These are phyloP conservation scores for Calonectria pseudoturangicola DNA, from an alignment of 2,329 filamentous ascomycete species.

Conservation along the genomic window DNA sequence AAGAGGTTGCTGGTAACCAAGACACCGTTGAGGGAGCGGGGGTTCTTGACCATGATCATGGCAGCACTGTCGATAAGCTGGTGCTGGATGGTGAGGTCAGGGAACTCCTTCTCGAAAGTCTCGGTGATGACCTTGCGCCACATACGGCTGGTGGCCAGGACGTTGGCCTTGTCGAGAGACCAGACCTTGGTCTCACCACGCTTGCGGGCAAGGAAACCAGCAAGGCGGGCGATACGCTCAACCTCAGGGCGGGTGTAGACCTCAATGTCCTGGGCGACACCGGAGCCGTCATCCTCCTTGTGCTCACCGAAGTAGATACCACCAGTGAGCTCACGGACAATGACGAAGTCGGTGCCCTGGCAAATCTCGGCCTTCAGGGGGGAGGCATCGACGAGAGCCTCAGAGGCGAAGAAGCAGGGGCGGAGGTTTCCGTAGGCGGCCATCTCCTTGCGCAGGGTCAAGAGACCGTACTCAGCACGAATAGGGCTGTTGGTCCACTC, in stretches of 20 bases:
- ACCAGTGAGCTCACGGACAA: conserved; percentile 93
- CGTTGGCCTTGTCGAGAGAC: conserved; percentile 97
- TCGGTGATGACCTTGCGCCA: conserved; percentile 93
- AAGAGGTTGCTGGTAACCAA: conserved; percentile 96
- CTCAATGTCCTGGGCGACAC: conserved; percentile 87
- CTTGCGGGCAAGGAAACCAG: conserved; percentile 86
- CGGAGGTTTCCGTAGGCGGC: conserved; percentile 95
- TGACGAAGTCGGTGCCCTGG: conserved; percentile 91
- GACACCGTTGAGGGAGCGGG: conserved; percentile 89
- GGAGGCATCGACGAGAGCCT: conserved; percentile 87
- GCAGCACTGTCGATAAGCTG: conserved; percentile 97
- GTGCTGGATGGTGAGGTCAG: conserved; percentile 87
- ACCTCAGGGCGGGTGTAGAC: conserved; percentile 90
- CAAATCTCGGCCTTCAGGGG: conserved; percentile 91
- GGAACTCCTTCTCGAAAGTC: conserved; percentile 91
- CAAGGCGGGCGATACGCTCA: conserved; percentile 89
- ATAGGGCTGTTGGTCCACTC: conserved; percentile 94
- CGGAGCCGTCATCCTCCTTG: conserved; percentile 81
- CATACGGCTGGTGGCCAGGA: conserved; percentile 90
- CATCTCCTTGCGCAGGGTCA: conserved; percentile 94
- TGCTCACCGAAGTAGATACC: conserved; percentile 97
- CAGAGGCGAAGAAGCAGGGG: conserved; percentile 95
- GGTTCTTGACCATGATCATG: conserved; percentile 98
- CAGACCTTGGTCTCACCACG: conserved; percentile 82
- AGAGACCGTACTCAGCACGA: conserved; percentile 93